A percentile compares a stretch with the other conserved stretches of the same genome.
Conservation (phyloP, 1,284 basidiomycete species). For the Cystobasidium sp. region DNA sequence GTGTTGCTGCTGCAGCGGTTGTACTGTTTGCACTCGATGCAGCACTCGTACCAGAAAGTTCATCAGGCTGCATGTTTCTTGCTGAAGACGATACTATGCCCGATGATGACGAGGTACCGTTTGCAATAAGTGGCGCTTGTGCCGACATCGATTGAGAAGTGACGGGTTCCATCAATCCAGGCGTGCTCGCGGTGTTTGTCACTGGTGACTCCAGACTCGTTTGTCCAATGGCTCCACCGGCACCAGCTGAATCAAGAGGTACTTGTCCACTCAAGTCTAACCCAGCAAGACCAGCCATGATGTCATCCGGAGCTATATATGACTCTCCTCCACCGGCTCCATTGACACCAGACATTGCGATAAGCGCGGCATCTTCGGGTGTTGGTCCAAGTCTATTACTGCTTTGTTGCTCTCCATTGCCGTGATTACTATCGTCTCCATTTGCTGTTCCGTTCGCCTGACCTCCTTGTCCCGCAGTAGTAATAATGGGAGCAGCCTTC, state of each 20-base stretch:
- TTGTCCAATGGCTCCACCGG: slow-evolving; percentile 7
- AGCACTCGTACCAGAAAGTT: background rate
- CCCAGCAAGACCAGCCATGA: slow-evolving; percentile 77
- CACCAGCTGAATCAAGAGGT: slow-evolving; percentile 26
- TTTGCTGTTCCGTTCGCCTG: background rate
- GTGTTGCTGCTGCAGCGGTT: too few relatives aligned
- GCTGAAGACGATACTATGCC: background rate
- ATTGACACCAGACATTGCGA: slow-evolving; percentile 7
- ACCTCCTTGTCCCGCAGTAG: background rate
- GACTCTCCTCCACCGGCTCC: slow-evolving; percentile 21
- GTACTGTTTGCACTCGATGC: slow-evolving; percentile 59
- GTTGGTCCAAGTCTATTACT: slow-evolving; percentile 6
- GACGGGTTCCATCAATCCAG: slow-evolving; percentile 17
- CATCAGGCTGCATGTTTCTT: background rate
- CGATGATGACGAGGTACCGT: background rate
- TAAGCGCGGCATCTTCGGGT: slow-evolving; percentile 31
- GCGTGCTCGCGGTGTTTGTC: slow-evolving; percentile 25
- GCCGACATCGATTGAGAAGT: slow-evolving; percentile 20
- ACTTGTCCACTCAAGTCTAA: slow-evolving; percentile 68
- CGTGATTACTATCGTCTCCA: background rate
- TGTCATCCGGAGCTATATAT: slow-evolving; percentile 61
- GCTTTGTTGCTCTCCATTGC: background rate
- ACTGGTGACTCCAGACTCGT: slow-evolving; percentile 16
- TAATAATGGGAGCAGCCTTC: slow-evolving; percentile 46
- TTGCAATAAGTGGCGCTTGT: slow-evolving; percentile 25